Conservation (phyloP, 2,329 filamentous ascomycete genomes). For the Mycocentrospora acerina region DNA sequence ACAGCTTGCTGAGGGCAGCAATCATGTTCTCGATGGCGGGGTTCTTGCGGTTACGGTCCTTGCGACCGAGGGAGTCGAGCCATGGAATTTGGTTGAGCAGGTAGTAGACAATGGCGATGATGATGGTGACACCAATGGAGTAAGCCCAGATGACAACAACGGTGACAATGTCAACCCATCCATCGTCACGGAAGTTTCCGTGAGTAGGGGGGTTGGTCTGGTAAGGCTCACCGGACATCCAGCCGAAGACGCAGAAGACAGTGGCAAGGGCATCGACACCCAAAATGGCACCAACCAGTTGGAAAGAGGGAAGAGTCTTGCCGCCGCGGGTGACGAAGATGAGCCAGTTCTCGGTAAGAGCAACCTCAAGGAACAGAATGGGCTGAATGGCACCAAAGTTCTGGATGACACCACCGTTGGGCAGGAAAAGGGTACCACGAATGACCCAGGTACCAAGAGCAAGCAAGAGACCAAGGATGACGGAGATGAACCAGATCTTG, state of each 20-base stretch:
- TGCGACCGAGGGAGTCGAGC: conserved; percentile 64
- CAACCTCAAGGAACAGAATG: conserved; percentile 59
- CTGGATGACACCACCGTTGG: conserved; percentile 71
- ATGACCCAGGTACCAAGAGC: conserved; percentile 72
- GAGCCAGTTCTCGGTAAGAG: conserved; percentile 57
- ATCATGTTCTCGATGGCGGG: conserved; percentile 68
- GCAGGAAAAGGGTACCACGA: conserved; percentile 68
- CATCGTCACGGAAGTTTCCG: conserved; percentile 47
- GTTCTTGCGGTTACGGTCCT: conserved; percentile 62
- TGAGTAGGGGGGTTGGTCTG: conserved; percentile 46
- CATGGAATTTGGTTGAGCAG: conserved; percentile 60
- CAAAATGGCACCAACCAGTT: conserved; percentile 70
- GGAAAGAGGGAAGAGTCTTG: conserved; percentile 73
- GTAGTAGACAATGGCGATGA: conserved; percentile 67
- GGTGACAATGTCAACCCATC: conserved; percentile 63
- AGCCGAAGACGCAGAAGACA: conserved; percentile 74
- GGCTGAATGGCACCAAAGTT: conserved; percentile 74
- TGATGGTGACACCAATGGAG: conserved; percentile 66
- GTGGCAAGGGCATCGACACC: conserved; percentile 71
- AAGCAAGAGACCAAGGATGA: conserved; percentile 67
- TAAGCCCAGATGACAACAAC: conserved; percentile 66
- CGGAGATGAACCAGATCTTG: conserved; percentile 78
- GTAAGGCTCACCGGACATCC: conserved; percentile 60
- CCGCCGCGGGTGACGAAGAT: conserved; percentile 61
- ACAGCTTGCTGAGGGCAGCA: conserved; percentile 64